Percentiles rank a stretch among this genome's conserved stretches.
Conservation (phyloP, 2,329 filamentous ascomycete species). For the Aureobasidium sp. region DNA sequence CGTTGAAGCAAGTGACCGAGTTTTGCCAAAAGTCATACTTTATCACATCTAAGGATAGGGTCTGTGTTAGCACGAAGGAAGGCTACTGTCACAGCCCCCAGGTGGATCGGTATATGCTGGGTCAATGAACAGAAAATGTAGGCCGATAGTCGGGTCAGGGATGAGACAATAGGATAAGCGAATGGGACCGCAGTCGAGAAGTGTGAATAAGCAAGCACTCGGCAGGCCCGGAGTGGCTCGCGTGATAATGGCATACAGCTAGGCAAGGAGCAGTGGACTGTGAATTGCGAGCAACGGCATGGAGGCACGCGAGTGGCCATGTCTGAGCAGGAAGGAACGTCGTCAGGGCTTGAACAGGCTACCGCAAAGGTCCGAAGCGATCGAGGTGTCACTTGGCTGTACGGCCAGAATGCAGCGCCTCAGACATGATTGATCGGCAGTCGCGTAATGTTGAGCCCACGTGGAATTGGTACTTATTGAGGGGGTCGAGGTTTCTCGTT, state of each 20-base stretch:
- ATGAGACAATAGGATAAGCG: not conserved
- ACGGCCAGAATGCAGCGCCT: not conserved
- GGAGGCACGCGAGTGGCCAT: not conserved
- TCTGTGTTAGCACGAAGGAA: not conserved
- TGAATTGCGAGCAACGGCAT: not conserved
- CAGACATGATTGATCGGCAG: slow-evolving; percentile 11
- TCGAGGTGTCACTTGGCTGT: not conserved
- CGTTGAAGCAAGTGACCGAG: not conserved
- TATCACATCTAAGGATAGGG: not conserved
- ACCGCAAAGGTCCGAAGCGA: not conserved
- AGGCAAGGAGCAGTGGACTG: not conserved
- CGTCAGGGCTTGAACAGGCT: not conserved
- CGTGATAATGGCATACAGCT: not conserved
- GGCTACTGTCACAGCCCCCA: not conserved
- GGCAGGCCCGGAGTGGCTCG: not conserved
- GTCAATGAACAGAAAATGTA: not conserved
- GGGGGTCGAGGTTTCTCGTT: slow-evolving; percentile 10
- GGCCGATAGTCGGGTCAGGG: not conserved
- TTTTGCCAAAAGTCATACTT: slow-evolving; percentile 1
- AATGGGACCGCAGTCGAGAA: not conserved
- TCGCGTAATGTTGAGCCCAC: not conserved
- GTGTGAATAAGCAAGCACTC: not conserved
- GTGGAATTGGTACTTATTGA: not conserved
- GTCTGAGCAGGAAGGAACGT: not conserved
- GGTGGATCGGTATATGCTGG: not conserved